Percentiles rank a stretch among this genome's conserved stretches.
phyloP scores from a whole-genome alignment of 2,329 filamentous ascomycete genomes.

The Fusarium sororula region DNA sequence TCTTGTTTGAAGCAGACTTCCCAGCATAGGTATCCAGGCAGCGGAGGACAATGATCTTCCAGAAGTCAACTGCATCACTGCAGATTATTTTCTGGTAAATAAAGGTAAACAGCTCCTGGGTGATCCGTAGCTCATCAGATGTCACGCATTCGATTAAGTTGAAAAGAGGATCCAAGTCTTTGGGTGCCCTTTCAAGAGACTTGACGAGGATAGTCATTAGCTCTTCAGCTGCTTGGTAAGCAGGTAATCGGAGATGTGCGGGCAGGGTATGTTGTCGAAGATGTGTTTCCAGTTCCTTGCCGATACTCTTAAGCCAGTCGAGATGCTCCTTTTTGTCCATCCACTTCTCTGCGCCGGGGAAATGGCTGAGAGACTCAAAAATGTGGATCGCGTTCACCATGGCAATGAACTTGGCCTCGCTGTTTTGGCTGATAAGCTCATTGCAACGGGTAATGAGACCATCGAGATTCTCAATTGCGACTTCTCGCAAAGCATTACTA shows the following conservation, averaged over 20 bases:
- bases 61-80: constrained; percentile 85
- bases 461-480: constrained; percentile 77
- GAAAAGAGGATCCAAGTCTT: constrained; percentile 85
- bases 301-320: constrained; percentile 70
- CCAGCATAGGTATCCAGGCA: constrained; percentile 89
- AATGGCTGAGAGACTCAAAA: constrained; percentile 79
- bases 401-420: constrained; percentile 73
- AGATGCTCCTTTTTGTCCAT: constrained; percentile 72
- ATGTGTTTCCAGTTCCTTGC: constrained; percentile 80
- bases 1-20: constrained; percentile 82
- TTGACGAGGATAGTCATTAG: constrained; percentile 85
- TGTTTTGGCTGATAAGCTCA: constrained; percentile 70
- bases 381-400: constrained; percentile 90
- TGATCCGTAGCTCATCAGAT: constrained; percentile 80
- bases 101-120: constrained; percentile 79
- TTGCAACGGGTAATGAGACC: constrained; percentile 74
- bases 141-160: constrained; percentile 85
- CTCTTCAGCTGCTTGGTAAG: constrained; percentile 89
- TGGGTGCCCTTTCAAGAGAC: constrained; percentile 77
- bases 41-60: constrained; percentile 81
- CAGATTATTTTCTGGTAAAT: constrained; percentile 87
- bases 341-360: constrained; percentile 73
- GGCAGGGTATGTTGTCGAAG: constrained; percentile 76
- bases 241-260: constrained; percentile 78
- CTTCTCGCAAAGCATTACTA: constrained; percentile 78